Percentiles rank a stretch among this genome's conserved stretches.
phyloP scores from a whole-genome alignment of 139 green algal species.

The Nannochloris sp. region DNA sequence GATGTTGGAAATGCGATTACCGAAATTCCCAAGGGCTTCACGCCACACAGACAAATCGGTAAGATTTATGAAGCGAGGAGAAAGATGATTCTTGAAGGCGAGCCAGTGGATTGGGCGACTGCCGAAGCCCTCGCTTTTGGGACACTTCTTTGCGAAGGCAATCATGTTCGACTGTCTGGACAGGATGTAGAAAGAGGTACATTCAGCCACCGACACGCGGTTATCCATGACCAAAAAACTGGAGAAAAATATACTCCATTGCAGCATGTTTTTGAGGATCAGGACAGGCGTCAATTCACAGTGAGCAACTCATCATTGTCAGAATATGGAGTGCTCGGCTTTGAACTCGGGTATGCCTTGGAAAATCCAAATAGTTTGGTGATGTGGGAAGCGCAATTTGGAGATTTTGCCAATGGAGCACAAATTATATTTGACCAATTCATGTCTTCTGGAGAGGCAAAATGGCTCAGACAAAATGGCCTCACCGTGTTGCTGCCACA shows the following conservation, averaged over 20 bases:
- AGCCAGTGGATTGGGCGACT: conserved; percentile 84
- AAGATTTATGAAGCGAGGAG: conserved; percentile 79
- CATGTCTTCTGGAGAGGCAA: conserved; percentile 82
- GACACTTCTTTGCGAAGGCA: conserved; percentile 87
- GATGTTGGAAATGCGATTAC: conserved; percentile 75
- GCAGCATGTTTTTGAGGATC: conserved; percentile 66
- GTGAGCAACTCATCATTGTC: conserved; percentile 72
- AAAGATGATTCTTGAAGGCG: conserved; percentile 63
- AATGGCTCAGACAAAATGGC: conserved; percentile 85
- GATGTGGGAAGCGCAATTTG: conserved; percentile 96
- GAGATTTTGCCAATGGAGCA: conserved; percentile 96
- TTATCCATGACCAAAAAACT: conserved; percentile 70
- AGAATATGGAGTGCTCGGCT: conserved; percentile 96
- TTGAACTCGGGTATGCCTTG: conserved; percentile 96
- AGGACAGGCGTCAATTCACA: conserved; percentile 60
- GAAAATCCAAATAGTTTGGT: conserved; percentile 95
- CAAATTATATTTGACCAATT: conserved; percentile 97
- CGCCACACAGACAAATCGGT: conserved; percentile 75
- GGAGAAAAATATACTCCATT: conserved; percentile 74
- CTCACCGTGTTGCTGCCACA: conserved; percentile 88
- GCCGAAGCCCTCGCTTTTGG: conserved; percentile 94
- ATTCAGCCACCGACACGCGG: conserved; percentile 88
- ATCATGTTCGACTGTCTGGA: conserved; percentile 92
- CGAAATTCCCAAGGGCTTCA: conserved; percentile 74
- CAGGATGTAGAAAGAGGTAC: conserved; percentile 97